Percentiles rank a stretch among this genome's conserved stretches.
phyloP scores from a whole-genome alignment of 257 asterid genomes.

The Capsicum rhomboideum region DNA sequence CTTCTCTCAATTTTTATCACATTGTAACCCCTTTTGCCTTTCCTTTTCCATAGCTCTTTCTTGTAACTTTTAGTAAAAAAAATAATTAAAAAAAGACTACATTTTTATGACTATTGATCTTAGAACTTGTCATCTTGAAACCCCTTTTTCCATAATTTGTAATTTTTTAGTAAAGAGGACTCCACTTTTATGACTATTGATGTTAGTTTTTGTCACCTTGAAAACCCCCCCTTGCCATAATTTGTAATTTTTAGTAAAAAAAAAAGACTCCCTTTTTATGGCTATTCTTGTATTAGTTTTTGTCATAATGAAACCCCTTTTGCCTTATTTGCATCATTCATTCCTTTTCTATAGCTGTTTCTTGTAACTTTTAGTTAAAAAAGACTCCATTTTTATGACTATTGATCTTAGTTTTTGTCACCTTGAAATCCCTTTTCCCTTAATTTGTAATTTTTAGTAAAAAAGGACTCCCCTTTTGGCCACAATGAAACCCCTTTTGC shows the following conservation, averaged over 20 bases:
- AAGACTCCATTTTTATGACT: conserved; percentile 2
- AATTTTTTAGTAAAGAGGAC: neutral
- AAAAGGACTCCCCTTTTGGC: conserved; percentile 1
- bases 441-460: no score
- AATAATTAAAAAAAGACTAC: neutral
- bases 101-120: conserved; percentile 1
- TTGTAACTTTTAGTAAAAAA: neutral
- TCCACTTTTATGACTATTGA: neutral
- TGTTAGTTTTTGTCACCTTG: neutral
- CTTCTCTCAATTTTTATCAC: neutral
- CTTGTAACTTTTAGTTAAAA: neutral
- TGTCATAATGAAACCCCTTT: neutral
- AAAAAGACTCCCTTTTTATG: conserved; percentile 4
- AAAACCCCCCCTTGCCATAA: no score
- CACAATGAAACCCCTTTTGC: conserved; percentile 2
- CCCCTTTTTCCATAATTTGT: neutral
- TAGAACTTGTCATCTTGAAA: conserved; percentile 3
- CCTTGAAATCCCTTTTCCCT: neutral
- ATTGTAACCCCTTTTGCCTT: conserved; percentile 5
- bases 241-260: neutral
- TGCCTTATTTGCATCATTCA: conserved; percentile 1
- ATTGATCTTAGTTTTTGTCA: neutral
- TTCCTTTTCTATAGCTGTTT: neutral
- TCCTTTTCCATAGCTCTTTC: neutral
- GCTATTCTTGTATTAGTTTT: neutral